These are phyloP conservation scores for Macrolepiota dolichaula DNA, from an alignment of 768 basidiomycete species.

Conservation along the genomic window DNA sequence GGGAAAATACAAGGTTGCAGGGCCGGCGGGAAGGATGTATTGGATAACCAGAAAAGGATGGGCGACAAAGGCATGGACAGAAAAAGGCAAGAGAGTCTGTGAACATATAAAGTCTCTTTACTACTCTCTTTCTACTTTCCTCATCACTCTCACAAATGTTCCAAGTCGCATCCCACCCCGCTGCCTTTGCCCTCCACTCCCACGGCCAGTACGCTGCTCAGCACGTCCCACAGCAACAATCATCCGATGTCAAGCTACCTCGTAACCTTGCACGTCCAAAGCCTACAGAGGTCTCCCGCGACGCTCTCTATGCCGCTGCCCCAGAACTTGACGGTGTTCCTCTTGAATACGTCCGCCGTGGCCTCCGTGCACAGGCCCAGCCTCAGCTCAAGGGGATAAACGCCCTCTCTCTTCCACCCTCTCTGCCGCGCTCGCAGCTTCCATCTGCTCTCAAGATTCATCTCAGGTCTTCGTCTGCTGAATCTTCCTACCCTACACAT, in stretches of 20 bases:
- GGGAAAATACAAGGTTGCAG: slow-evolving; percentile 3
- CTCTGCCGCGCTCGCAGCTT: slow-evolving; percentile 63
- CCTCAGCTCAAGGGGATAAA: slow-evolving; percentile 54
- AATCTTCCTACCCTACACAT: slow-evolving; percentile 48
- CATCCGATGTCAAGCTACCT: slow-evolving; percentile 59
- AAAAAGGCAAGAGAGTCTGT: slow-evolving; percentile 22
- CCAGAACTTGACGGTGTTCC: slow-evolving; percentile 65
- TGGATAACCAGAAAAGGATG: slow-evolving; percentile 21
- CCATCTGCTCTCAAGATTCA: slow-evolving; percentile 56
- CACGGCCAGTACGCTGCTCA: slow-evolving; percentile 29
- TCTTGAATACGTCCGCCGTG: slow-evolving; percentile 64
- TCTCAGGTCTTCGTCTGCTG: slow-evolving; percentile 24
- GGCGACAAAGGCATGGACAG: slow-evolving; percentile 36
- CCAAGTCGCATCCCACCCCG: slow-evolving; percentile 44
- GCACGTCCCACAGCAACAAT: slow-evolving; percentile 13
- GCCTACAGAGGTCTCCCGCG: slow-evolving; percentile 53
- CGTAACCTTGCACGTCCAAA: slow-evolving; percentile 63
- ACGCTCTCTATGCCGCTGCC: slow-evolving; percentile 61
- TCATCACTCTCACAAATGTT: slow-evolving; percentile 30
- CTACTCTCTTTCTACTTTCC: not conserved
- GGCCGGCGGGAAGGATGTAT: slow-evolving; percentile 10
- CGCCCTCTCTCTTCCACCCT: slow-evolving; percentile 48
- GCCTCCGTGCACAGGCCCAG: slow-evolving; percentile 44
- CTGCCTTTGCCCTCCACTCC: slow-evolving; percentile 34
- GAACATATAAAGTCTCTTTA: slow-evolving; percentile 23